These are phyloP conservation scores for Meredithiella fracta DNA, from an alignment of 2,329 filamentous ascomycete genomes.

Conservation along the genomic window DNA sequence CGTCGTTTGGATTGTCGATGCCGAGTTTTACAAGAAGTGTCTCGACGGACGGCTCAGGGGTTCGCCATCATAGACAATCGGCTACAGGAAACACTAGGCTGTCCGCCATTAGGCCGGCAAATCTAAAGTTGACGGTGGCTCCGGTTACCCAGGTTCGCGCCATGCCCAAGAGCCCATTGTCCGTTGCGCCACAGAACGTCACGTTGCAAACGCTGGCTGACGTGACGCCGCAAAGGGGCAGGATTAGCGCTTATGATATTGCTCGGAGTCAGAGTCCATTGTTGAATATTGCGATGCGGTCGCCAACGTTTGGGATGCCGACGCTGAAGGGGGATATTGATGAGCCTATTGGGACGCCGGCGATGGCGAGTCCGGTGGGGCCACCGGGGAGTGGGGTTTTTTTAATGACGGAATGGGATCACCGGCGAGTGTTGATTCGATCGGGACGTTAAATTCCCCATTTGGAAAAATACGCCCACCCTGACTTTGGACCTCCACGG, in stretches of 20 bases:
- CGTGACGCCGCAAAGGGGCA: neutral
- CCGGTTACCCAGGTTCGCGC: neutral
- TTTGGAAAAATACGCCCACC: conserved; percentile 4
- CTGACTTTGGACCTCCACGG: conserved; percentile 3
- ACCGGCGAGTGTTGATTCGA: neutral
- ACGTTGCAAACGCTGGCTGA: conserved; percentile 2
- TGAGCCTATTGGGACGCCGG: neutral
- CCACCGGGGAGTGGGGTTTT: neutral
- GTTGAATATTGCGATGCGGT: conserved; percentile 8
- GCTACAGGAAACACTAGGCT: conserved; percentile 2
- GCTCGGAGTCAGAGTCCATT: conserved; percentile 4
- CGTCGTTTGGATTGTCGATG: neutral
- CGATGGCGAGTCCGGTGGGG: conserved; percentile 3
- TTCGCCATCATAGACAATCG: neutral
- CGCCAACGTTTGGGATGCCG: conserved; percentile 10
- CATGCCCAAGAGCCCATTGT: conserved; percentile 11
- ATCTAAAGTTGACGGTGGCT: conserved; percentile 4
- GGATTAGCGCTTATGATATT: conserved; percentile 2
- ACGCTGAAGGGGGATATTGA: neutral
- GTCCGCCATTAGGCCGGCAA: conserved; percentile 9
- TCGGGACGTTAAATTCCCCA: conserved; percentile 1
- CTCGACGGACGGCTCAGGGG: neutral
- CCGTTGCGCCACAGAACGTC: conserved; percentile 4
- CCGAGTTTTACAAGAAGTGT: neutral
- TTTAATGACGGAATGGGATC: neutral